Percentiles rank a stretch among this genome's conserved stretches.
These are phyloP conservation scores for Cyclocybe cylindracea DNA, from an alignment of 768 basidiomycete species.

Conservation along the genomic window DNA sequence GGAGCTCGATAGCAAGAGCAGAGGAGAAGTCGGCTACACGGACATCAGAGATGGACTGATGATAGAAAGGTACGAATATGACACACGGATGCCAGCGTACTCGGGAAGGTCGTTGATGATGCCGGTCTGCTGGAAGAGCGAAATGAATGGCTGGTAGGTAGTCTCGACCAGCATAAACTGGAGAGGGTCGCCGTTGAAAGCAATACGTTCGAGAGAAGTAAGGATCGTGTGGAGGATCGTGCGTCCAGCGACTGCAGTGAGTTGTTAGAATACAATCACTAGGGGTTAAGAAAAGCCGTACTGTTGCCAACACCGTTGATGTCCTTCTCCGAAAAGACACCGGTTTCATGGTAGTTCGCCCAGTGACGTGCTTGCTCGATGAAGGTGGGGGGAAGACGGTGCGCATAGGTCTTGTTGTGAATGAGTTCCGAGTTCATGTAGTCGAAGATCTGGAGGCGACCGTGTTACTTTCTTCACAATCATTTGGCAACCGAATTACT, in stretches of 20 bases:
- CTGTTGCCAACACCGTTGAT: conserved; percentile 77
- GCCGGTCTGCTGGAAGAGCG: conserved; percentile 80
- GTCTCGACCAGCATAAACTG: conserved; percentile 78
- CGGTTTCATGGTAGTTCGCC: conserved; percentile 80
- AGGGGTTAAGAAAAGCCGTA: conserved; percentile 35
- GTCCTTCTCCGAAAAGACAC: conserved; percentile 65
- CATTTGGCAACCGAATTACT: conserved; percentile 23
- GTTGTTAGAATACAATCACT: not conserved
- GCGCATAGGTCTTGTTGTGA: conserved; percentile 82
- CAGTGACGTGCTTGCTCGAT: conserved; percentile 72
- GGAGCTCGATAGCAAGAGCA: conserved; percentile 77
- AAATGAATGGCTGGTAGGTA: conserved; percentile 91
- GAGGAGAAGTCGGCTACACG: conserved; percentile 68
- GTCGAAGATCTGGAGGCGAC: conserved; percentile 60
- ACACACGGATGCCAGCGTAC: conserved; percentile 66
- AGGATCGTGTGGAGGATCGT: conserved; percentile 76
- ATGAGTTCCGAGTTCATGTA: conserved; percentile 73
- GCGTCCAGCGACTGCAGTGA: conserved; percentile 71
- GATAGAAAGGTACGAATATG: not conserved
- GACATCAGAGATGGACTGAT: not conserved
- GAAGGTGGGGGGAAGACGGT: conserved; percentile 78
- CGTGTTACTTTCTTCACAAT: conserved; percentile 6
- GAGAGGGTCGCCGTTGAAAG: conserved; percentile 77
- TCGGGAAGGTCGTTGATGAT: conserved; percentile 58
- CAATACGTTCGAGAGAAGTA: conserved; percentile 71